These are phyloP conservation scores for Polytrichum commune DNA, from an alignment of 225 moss, liverwort and hornwort species.

Conservation along the genomic window DNA sequence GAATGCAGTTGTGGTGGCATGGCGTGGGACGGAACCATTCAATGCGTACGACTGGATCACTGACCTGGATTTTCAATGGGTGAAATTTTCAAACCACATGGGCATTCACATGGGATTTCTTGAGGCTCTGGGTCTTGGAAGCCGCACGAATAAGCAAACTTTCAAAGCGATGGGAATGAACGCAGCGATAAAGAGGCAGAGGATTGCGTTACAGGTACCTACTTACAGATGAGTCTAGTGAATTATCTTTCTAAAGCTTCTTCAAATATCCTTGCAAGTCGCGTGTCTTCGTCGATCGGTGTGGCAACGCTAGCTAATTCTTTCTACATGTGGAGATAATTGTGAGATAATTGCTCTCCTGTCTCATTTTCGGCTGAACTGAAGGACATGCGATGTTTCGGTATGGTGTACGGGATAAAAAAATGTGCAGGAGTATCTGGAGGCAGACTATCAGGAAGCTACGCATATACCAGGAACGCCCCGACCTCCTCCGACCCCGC, in stretches of 20 bases:
- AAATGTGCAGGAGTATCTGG: slow-evolving; percentile 6
- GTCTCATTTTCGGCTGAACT: no score
- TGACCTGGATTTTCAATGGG: slow-evolving; percentile 76
- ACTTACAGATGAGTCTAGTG: no score
- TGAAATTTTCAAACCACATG: slow-evolving; percentile 36
- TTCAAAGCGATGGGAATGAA: slow-evolving; percentile 29
- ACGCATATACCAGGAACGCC: slow-evolving; percentile 1
- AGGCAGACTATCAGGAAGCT: slow-evolving; percentile 4
- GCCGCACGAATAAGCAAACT: slow-evolving; percentile 35
- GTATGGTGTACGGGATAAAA: no score
- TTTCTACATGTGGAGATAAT: no score
- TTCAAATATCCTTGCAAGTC: no score
- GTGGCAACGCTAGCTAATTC: no score
- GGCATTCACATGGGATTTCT: slow-evolving; percentile 70
- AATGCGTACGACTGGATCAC: slow-evolving; percentile 78
- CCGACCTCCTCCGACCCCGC: slow-evolving; percentile 8
- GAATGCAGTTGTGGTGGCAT: slow-evolving; percentile 61
- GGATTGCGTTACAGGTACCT: no score
- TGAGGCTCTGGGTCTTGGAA: slow-evolving; percentile 64
- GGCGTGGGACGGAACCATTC: slow-evolving; percentile 74
- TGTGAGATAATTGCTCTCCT: no score
- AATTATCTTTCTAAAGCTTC: no score
- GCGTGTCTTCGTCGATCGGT: no score
- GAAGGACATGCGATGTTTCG: no score
- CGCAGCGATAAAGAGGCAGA: slow-evolving; percentile 11